These are phyloP conservation scores for Lentinula aciculospora DNA, from an alignment of 768 basidiomycete genomes.

Conservation along the genomic window DNA sequence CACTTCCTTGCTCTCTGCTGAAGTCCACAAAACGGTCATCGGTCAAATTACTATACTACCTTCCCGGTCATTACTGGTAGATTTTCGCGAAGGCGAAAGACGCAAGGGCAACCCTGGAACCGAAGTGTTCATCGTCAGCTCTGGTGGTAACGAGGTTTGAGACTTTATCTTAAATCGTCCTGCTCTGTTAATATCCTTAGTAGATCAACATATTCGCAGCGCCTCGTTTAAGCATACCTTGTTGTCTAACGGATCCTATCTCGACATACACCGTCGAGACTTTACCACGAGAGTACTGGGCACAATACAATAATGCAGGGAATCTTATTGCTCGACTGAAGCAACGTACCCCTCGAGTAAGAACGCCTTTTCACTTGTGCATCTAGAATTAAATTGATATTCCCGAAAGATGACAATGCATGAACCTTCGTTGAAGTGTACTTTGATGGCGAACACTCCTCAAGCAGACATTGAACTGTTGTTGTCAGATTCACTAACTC, in stretches of 20 bases:
- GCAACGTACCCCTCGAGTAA: slow-evolving; percentile 48
- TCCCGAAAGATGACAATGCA: slow-evolving; percentile 35
- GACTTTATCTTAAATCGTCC: neutral
- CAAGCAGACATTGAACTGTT: slow-evolving; percentile 42
- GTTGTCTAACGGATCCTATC: slow-evolving; percentile 39
- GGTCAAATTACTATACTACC: slow-evolving; percentile 47
- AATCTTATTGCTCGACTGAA: slow-evolving; percentile 42
- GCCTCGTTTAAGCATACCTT: slow-evolving; percentile 45
- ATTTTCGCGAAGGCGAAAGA: slow-evolving; percentile 51
- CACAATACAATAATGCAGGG: slow-evolving; percentile 40
- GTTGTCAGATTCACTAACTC: slow-evolving; percentile 11
- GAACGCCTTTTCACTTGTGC: neutral
- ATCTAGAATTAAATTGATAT: neutral
- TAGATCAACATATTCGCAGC: slow-evolving; percentile 43
- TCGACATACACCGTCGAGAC: slow-evolving; percentile 25
- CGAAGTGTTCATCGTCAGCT: slow-evolving; percentile 38
- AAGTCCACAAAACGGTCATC: slow-evolving; percentile 40
- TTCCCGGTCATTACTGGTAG: slow-evolving; percentile 43
- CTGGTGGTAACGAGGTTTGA: slow-evolving; percentile 31
- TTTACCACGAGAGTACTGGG: slow-evolving; percentile 37
- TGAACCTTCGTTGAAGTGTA: slow-evolving; percentile 32
- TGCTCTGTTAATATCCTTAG: neutral
- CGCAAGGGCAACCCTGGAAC: slow-evolving; percentile 38
- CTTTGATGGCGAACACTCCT: slow-evolving; percentile 47
- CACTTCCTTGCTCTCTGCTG: slow-evolving; percentile 26